Base-by-base conservation (phyloP, 2,329 filamentous ascomycete genomes). In the Aureobasidium pullulans region DNA sequence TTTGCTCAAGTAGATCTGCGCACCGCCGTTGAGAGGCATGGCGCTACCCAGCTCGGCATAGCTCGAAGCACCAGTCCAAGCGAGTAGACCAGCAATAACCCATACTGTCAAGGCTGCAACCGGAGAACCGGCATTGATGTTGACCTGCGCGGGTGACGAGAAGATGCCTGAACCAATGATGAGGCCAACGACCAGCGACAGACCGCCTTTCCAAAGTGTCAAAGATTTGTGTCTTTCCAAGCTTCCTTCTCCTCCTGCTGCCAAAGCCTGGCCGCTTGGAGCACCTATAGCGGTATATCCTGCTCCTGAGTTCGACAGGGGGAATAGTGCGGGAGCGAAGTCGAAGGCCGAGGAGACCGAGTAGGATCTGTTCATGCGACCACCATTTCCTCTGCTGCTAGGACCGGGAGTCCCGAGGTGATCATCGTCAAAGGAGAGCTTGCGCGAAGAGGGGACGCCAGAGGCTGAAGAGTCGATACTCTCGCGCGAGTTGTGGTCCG, bases 91-190 rank as follows among this genome's bases (percentile, higher is more conserved):
- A 2, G 93, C 92, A 43, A 97, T 84, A 1, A 85, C 80, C 93
- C 93, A 99, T 4, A 96, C 86, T n/a, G 96, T 81, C 53, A 99
- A 77, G 1, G 92, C 86, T 15, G 92, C 93, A 52, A 92, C 94
- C 0, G 92, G 90, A 31, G 92, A 96, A 9, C 93, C 94, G 37
- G 90, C 90, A 71, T 95, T 95, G 59, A 83, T 83, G 73, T 94
- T 96, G 67, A 99, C 93, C 70, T 96, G 90, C 59, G 90, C 91
- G 0, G 93, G 93, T 23, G 90, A 95, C 3, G 90, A 95, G 75
- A 97, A 99, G 68, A 99, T 96, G 13, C 93, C 94, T 28, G 90
- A 95, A 3, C 94, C 94, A 69, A 99, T 97, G 66, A 97, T 95
- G 64, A 99, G 76, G 1, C 94, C 93, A 50, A 97, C 83, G 52